Evolutionary conservation across 495 filamentous ascomycete genomes (phyloP), one percentile per base, ranked within the genome.

Genomic region (Podospora anserina): DNA sequence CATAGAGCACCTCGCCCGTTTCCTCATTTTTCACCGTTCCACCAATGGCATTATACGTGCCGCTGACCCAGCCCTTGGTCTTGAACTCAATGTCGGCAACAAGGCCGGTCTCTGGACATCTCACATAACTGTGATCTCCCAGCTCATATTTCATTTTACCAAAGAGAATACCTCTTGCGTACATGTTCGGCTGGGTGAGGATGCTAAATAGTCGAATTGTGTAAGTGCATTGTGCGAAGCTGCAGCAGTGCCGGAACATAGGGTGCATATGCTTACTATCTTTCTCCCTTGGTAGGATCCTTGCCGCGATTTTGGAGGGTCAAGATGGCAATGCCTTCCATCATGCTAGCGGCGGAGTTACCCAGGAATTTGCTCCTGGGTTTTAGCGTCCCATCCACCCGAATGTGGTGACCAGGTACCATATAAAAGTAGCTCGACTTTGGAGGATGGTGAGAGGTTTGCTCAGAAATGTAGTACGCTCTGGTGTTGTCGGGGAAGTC

Each of bases 71-170:
- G 5, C 96, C 96, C 78, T 99, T 99, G 34, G 91, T 94, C 78
- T 98, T 99, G 82, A 99, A 99, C 70, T 99, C 95, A 67, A 99
- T 89, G 76, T 98, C 95, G 68, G 93, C 93, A n/a, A 87, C 84
- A 16, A 98, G 82, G 56, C 91, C 88, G 28, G 90, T 82, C 77
- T 98, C 96, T 1, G 95, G 91, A 78, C 94, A 99, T 68, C 88
- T 86, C n/a, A 98, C 91, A 72, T 90, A 92, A 79, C 93, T 96
- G 81, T 97, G 94, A 77, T 99, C 95, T 53, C 95, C 95, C 20
- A 99, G 86, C 80, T 99, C 95, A 79, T 98, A 99, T 79, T 97
- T 97, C 95, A 99, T 98, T 79, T 97, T 98, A 23, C 95, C 95
- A 74, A 99, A 97, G 15, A 99, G 82, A 66, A 99, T 98, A 27